Base-by-base conservation (phyloP, 192 early-diverging fungal species). In the Coemansia sp. region DNA sequence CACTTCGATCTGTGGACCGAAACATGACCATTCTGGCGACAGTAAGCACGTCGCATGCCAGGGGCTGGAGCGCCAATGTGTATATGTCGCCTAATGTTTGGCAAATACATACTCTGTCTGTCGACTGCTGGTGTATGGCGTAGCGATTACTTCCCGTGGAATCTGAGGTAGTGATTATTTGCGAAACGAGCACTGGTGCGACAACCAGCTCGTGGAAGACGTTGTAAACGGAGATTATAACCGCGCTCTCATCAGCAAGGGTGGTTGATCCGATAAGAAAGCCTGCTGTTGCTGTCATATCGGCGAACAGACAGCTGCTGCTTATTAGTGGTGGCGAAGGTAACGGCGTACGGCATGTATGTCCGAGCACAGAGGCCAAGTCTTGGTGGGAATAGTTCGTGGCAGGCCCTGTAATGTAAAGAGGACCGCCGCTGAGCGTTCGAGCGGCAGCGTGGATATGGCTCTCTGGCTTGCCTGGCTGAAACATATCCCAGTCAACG, bases 401-500 rank as follows among this genome's bases (percentile, higher is more conserved):
- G 9, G 67, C 64, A 2, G 33, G 11, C 47, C 84, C 87, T 2
- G 86, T 88, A 19, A 88, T 77, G 64, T 88, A 89, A 11, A 89
- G 57, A n/a, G 82, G 86, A 0, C 87, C 85, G 8, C 86, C 87
- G 60, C 81, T 84, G 3, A 89, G 63, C 19, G 70, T 65, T 14
- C 87, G 84, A 14, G 82, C 68, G 16, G 70, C 71, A 2, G 86
- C 86, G 70, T 89, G 88, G 35, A 73, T 76, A 16, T 66, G 73
- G 32, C 86, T 80, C 33, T 80, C 86, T 6, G 39, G 40, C 39
- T 70, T 74, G 6, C 74, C 63, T n/a, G 86, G 78, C 65, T 82
- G 68, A 55, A 87, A 89, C 87, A 89, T 89, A 44, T 88, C 88
- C 87, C 87, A 89, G 60, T 89, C 87, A 0, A 63, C 61, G 21